Evolutionary conservation across 202 grass and related monocot genomes (phyloP).

Genomic region (Dendrocalamus latiflorus): DNA sequence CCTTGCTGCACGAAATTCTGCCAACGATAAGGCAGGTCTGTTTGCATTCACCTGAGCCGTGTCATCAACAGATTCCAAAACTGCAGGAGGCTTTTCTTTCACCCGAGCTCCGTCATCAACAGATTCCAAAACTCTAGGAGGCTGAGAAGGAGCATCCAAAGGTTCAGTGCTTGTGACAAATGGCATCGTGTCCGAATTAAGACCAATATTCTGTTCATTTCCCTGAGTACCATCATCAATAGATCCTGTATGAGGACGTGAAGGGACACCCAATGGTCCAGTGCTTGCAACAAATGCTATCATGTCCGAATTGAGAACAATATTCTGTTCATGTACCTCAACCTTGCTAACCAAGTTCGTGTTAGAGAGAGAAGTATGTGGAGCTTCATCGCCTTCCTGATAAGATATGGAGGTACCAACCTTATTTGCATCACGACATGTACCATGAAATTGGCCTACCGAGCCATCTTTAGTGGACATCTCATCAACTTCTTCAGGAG

Average conservation of each 20-base stretch:
- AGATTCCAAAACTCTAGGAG: constrained; percentile 11
- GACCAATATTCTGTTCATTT: background rate
- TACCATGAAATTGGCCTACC: background rate
- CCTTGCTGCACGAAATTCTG: constrained; percentile 35
- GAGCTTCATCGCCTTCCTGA: constrained; percentile 20
- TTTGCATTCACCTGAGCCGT: constrained; percentile 18
- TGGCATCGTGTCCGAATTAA: background rate
- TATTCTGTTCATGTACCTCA: constrained; percentile 21
- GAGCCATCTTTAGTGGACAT: constrained; percentile 20
- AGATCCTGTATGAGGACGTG: constrained; percentile 10
- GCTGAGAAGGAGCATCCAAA: constrained; percentile 5
- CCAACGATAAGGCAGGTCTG: constrained; percentile 22
- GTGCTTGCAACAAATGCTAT: constrained; percentile 8
- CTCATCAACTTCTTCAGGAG: constrained; percentile 22
- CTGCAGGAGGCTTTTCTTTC: constrained; percentile 9
- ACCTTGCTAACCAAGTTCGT: constrained; percentile 18
- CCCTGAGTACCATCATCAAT: background rate
- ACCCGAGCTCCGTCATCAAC: background rate
- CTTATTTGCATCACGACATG: constrained; percentile 11
- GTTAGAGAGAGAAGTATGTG: constrained; percentile 27
- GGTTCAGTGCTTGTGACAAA: constrained; percentile 1
- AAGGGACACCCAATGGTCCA: constrained; percentile 8
- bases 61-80: constrained; percentile 13
- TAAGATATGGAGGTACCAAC: background rate
- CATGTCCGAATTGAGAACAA: background rate